Conservation (phyloP, 495 filamentous ascomycete genomes). For the Aspergillus panamensis region DNA sequence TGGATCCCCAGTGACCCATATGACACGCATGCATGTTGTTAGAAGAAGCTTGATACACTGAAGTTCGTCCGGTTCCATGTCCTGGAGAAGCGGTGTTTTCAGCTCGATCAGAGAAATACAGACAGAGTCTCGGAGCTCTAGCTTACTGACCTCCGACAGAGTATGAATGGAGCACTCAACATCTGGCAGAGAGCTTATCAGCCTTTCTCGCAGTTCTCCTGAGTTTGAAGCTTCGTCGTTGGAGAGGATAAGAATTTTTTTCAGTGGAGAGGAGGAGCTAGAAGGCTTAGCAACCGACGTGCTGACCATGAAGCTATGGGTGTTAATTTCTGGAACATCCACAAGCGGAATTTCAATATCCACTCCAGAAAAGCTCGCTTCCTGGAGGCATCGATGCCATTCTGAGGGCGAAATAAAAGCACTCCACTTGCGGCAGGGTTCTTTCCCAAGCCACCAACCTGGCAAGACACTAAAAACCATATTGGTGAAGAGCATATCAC, state of each 20-base stretch:
- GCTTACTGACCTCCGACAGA: neutral
- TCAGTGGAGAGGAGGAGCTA: neutral
- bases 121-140: neutral
- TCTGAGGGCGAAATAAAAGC: neutral
- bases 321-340: neutral
- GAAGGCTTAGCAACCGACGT: neutral
- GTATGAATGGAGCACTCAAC: neutral
- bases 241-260: neutral
- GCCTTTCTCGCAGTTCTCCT: neutral
- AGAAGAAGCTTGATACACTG: neutral
- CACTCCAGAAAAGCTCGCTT: neutral
- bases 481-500: neutral
- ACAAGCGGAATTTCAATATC: neutral
- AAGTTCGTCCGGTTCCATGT: neutral
- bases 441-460: neutral
- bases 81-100: neutral
- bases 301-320: neutral
- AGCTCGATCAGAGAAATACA: neutral
- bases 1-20: neutral
- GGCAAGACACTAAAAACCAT: neutral
- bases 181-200: neutral
- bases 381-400: neutral
- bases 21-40: neutral
- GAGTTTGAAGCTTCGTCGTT: neutral
- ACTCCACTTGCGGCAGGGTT: neutral